A percentile compares a stretch with the other conserved stretches of the same genome.
phyloP scores from a whole-genome alignment of 305 asterid genomes.

The Fraxinus latifolia region DNA sequence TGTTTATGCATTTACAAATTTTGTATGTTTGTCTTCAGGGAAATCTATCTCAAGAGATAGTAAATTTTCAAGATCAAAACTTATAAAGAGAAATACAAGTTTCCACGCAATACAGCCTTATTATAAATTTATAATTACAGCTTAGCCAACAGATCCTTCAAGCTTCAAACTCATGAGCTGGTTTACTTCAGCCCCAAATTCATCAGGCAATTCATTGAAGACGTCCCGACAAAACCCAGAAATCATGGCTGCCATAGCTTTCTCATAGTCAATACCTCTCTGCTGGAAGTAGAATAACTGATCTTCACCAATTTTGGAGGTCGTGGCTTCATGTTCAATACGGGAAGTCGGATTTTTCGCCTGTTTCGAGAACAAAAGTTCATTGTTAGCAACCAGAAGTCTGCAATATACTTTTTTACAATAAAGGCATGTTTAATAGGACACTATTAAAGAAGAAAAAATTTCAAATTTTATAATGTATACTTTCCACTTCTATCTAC shows the following conservation, averaged over 20 bases:
- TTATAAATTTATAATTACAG: background rate
- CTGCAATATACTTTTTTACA: background rate
- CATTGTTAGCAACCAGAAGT: background rate
- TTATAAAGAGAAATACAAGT: background rate
- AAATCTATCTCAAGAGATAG: background rate
- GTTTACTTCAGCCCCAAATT: slow-evolving; percentile 86
- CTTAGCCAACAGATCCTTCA: slow-evolving; percentile 86
- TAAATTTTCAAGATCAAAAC: background rate
- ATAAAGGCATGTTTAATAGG: background rate
- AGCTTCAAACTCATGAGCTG: slow-evolving; percentile 88
- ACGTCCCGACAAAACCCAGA: slow-evolving; percentile 87
- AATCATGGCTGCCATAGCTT: slow-evolving; percentile 90
- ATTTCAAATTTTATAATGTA: background rate
- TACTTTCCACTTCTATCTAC: background rate
- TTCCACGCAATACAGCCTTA: background rate
- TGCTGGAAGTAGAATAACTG: slow-evolving; percentile 86
- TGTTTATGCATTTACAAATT: background rate
- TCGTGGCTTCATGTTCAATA: slow-evolving; percentile 83
- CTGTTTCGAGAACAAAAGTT: slow-evolving; percentile 36
- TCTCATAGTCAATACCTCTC: slow-evolving; percentile 86
- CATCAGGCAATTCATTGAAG: slow-evolving; percentile 80
- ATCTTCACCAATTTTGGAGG: slow-evolving; percentile 87
- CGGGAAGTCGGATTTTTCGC: slow-evolving; percentile 60
- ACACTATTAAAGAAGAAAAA: background rate
- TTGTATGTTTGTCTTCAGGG: background rate